These are phyloP conservation scores for Fraxinus dipetala DNA, from an alignment of 305 asterid species.

Conservation along the genomic window DNA sequence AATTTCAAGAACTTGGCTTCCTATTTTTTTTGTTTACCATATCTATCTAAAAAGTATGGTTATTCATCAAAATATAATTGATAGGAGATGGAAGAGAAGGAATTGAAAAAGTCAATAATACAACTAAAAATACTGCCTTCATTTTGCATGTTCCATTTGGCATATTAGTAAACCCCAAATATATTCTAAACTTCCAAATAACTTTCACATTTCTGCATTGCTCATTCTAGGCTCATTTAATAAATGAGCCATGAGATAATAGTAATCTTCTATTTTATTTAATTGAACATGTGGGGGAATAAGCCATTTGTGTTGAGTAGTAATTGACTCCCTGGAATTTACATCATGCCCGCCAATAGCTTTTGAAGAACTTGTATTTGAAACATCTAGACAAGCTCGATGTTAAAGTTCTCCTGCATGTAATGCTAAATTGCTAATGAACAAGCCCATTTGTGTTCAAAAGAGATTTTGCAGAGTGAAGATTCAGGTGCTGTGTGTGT, in stretches of 20 bases:
- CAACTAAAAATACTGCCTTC: background rate
- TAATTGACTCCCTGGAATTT: background rate
- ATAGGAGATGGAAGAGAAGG: background rate
- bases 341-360: background rate
- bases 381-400: background rate
- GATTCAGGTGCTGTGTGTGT: slow-evolving; percentile 15
- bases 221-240: background rate
- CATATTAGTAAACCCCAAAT: background rate
- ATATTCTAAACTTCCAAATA: background rate
- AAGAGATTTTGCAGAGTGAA: background rate
- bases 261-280: background rate
- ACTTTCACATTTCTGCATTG: background rate
- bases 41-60: background rate
- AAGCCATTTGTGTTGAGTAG: background rate
- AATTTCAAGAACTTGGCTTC: background rate
- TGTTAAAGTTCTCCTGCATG: background rate
- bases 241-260: background rate
- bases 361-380: slow-evolving; percentile 11
- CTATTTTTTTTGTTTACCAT: background rate
- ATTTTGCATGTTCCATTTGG: background rate
- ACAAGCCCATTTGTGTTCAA: background rate
- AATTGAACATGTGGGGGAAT: background rate
- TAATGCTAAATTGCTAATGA: background rate
- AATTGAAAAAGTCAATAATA: background rate
- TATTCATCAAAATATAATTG: background rate